Percentiles rank a stretch among this genome's conserved stretches.
Conservation (phyloP, 2,329 filamentous ascomycete genomes). For the Fusarium stilboides region DNA sequence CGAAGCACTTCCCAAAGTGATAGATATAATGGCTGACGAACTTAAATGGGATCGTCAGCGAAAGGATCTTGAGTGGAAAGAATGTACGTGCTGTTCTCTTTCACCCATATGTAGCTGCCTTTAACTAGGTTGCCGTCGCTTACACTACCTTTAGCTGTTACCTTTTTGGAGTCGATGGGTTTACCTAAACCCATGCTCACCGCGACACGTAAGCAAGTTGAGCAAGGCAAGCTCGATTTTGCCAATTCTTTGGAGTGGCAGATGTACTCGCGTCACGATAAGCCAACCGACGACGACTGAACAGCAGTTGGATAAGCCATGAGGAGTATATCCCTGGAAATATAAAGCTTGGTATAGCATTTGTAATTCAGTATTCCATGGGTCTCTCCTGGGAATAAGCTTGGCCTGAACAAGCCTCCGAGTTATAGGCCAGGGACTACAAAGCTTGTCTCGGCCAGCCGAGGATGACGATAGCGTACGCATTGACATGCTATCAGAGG, state of each 20-base stretch:
- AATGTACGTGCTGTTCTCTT: slow-evolving; percentile 65
- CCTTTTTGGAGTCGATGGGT: slow-evolving; percentile 76
- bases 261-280: slow-evolving; percentile 74
- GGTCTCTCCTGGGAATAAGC: background rate
- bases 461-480: background rate
- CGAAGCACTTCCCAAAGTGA: slow-evolving; percentile 86
- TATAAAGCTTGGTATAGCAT: background rate
- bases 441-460: slow-evolving; percentile 2
- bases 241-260: slow-evolving; percentile 71
- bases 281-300: slow-evolving; percentile 57
- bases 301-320: background rate
- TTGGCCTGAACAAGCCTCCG: background rate
- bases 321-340: background rate
- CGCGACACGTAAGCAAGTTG: slow-evolving; percentile 72
- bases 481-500: background rate
- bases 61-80: slow-evolving; percentile 85
- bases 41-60: slow-evolving; percentile 81
- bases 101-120: slow-evolving; percentile 15
- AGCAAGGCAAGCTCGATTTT: slow-evolving; percentile 72
- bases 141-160: slow-evolving; percentile 61
- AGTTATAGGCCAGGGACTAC: background rate
- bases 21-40: slow-evolving; percentile 91
- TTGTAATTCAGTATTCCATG: background rate
- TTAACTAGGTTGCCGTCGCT: slow-evolving; percentile 9
- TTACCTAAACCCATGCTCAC: slow-evolving; percentile 72